Evolutionary conservation across 1,284 basidiomycete species (phyloP).

Genomic region (Rhodotorula sp.): DNA sequence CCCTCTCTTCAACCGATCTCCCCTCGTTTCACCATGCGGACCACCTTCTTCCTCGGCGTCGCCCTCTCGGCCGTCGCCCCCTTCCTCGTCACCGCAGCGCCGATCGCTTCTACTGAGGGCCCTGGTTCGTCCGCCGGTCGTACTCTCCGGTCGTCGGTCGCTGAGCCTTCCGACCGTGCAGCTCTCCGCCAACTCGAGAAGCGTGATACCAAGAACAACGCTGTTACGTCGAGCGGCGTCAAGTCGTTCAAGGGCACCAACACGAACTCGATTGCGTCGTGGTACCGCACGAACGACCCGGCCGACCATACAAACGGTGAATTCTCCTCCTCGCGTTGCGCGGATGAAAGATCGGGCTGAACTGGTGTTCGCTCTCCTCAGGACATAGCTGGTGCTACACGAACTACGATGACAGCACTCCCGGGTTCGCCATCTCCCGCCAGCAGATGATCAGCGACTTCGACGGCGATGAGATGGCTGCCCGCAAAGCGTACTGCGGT

Average conservation of each 20-base stretch:
- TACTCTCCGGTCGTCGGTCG: no score
- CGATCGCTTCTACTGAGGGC: neutral
- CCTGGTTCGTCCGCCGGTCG: no score
- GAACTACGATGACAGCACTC: slow-evolving; percentile 19
- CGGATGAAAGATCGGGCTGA: neutral
- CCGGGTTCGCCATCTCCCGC: slow-evolving; percentile 33
- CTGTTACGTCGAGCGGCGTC: neutral
- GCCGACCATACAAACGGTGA: slow-evolving; percentile 33
- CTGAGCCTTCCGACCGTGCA: no score
- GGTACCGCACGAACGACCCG: slow-evolving; percentile 23
- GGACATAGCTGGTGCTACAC: slow-evolving; percentile 33
- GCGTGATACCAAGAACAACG: neutral
- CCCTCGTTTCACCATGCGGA: neutral
- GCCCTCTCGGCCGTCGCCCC: neutral
- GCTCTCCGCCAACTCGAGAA: neutral
- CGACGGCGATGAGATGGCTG: slow-evolving; percentile 19
- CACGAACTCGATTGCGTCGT: slow-evolving; percentile 15
- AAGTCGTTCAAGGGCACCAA: slow-evolving; percentile 21
- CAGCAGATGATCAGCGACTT: slow-evolving; percentile 30
- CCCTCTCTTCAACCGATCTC: neutral
- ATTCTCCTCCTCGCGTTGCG: neutral
- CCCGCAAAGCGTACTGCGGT: slow-evolving; percentile 26
- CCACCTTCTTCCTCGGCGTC: neutral
- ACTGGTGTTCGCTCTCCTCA: neutral
- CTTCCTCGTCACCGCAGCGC: slow-evolving; percentile 2